A percentile compares a stretch with the other conserved stretches of the same genome.
Evolutionary conservation across 2,329 filamentous ascomycete species (phyloP).

Genomic region (Akanthomyces dipterigenus): DNA sequence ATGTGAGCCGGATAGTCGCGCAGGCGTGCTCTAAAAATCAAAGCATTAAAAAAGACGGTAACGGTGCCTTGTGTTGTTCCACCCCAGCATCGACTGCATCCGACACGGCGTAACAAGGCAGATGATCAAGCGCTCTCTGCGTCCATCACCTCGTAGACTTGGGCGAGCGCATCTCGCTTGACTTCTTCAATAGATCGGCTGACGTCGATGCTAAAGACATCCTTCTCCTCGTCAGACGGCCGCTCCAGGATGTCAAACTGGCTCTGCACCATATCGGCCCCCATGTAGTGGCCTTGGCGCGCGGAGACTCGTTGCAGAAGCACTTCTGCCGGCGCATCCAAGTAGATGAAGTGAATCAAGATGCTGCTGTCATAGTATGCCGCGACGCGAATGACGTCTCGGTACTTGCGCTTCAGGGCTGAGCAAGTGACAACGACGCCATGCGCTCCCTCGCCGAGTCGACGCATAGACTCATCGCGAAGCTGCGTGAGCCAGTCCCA

Average conservation of each 20-base stretch:
- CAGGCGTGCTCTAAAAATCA: background rate
- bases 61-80: background rate
- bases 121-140: conserved; percentile 15
- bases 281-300: conserved; percentile 89
- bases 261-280: conserved; percentile 87
- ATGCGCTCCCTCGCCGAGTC: conserved; percentile 48
- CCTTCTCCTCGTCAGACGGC: conserved; percentile 61
- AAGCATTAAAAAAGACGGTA: background rate
- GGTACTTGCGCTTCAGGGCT: conserved; percentile 93
- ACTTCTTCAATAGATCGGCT: conserved; percentile 53
- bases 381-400: conserved; percentile 80
- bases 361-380: conserved; percentile 67
- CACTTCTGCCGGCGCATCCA: conserved; percentile 68
- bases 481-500: conserved; percentile 93
- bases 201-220: conserved; percentile 67
- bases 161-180: conserved; percentile 50
- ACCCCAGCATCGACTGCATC: background rate
- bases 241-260: conserved; percentile 86
- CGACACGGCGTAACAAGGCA: background rate
- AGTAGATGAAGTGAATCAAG: conserved; percentile 88
- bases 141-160: conserved; percentile 47
- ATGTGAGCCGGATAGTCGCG: background rate
- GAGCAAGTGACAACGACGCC: conserved; percentile 96
- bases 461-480: conserved; percentile 58
- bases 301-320: conserved; percentile 68